Evolutionary conservation across 2,329 filamentous ascomycete species (phyloP).

Genomic region (Emergomyces orientalis): DNA sequence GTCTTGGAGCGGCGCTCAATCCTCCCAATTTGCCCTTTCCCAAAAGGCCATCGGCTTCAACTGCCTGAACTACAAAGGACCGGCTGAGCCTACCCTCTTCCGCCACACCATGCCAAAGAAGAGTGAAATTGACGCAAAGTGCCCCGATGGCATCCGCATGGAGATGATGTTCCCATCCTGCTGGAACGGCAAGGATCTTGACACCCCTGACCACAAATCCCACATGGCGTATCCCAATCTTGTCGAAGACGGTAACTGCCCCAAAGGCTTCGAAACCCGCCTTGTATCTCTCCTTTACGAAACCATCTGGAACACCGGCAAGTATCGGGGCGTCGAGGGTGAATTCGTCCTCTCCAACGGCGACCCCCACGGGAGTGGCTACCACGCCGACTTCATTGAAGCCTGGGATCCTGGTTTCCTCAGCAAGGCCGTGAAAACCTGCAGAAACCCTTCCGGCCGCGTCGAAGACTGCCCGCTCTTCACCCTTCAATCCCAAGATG

Average conservation of each 20-base stretch:
- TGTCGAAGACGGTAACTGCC: slow-evolving; percentile 69
- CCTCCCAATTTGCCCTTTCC: slow-evolving; percentile 59
- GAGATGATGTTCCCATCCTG: slow-evolving; percentile 85
- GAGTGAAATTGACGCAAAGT: slow-evolving; percentile 68
- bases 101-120: slow-evolving; percentile 78
- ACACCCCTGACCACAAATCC: slow-evolving; percentile 46
- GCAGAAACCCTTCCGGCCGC: slow-evolving; percentile 60
- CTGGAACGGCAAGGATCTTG: slow-evolving; percentile 64
- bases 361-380: slow-evolving; percentile 65
- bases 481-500: slow-evolving; percentile 51
- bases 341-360: slow-evolving; percentile 69
- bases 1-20: slow-evolving; percentile 46
- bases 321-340: slow-evolving; percentile 54
- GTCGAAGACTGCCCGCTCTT: slow-evolving; percentile 71
- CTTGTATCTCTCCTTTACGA: slow-evolving; percentile 73
- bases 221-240: slow-evolving; percentile 71
- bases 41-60: slow-evolving; percentile 91
- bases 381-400: slow-evolving; percentile 70
- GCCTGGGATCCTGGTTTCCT: slow-evolving; percentile 66
- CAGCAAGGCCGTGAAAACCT: slow-evolving; percentile 61
- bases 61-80: slow-evolving; percentile 69
- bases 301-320: slow-evolving; percentile 68
- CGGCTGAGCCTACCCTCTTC: slow-evolving; percentile 63
- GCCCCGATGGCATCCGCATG: slow-evolving; percentile 68
- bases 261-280: slow-evolving; percentile 56